Percentiles rank a stretch among this genome's conserved stretches.
Evolutionary conservation across 83 land plant species (phyloP).

Genomic region (Thuja plicata): DNA sequence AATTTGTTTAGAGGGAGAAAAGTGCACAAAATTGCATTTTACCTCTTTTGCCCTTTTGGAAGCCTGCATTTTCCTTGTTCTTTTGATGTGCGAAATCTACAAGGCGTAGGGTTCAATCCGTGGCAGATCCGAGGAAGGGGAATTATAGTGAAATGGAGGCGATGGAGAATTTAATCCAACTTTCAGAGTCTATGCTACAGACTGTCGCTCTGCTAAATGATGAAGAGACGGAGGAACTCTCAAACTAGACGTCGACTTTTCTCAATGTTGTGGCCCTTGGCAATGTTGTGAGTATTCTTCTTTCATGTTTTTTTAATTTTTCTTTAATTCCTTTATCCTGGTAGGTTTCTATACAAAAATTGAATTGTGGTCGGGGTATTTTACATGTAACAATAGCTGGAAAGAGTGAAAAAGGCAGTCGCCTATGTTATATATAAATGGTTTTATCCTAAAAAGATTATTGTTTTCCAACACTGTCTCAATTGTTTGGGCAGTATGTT

Average conservation of each 20-base stretch:
- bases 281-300: constrained; percentile 66
- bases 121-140: not conserved
- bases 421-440: too few relatives aligned
- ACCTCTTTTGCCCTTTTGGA: too few relatives aligned
- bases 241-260: constrained; percentile 65
- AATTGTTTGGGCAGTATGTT: too few relatives aligned
- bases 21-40: too few relatives aligned
- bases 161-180: constrained; percentile 84
- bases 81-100: not conserved
- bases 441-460: too few relatives aligned
- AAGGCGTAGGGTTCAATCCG: constrained; percentile 13
- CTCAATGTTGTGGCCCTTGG: constrained; percentile 94
- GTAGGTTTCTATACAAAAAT: not conserved
- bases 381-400: too few relatives aligned
- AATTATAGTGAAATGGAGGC: constrained; percentile 47
- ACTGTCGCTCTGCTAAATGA: constrained; percentile 82
- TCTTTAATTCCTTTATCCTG: not conserved
- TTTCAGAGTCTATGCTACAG: constrained; percentile 91
- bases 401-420: too few relatives aligned
- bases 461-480: too few relatives aligned
- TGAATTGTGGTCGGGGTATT: not conserved
- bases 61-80: too few relatives aligned
- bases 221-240: constrained; percentile 73
- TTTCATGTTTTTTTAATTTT: not conserved
- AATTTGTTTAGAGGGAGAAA: too few relatives aligned